Base-by-base conservation (phyloP, 2,329 filamentous ascomycete genomes). In the Xylaria sp. region DNA sequence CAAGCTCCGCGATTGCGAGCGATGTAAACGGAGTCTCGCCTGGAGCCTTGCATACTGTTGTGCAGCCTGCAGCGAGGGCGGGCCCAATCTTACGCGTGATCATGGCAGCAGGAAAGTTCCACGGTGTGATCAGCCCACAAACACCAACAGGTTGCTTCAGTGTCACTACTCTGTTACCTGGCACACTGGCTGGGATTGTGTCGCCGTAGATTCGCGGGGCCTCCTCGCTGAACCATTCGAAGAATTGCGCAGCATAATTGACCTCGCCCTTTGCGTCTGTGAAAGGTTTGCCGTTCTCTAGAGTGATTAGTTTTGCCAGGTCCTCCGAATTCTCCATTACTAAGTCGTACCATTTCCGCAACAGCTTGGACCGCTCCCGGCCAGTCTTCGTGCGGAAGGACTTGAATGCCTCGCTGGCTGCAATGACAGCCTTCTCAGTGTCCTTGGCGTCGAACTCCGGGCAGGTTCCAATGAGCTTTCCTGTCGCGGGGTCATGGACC, bases 21-120 rank as follows among this genome's bases (percentile, higher is more conserved):
- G 94, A 90, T 28, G 94, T 97, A 79, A 95, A 96, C 0, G 95
- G 96, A 0, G 96, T 98, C 84, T 98, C 95, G 58, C 91, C 91
- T 1, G 95, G 94, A 18, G 94, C 92, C 81, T 99, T 99, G 76
- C 90, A 91, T 1, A 98, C 94, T 1, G 97, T 92, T 0, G 95
- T 97, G 83, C 95, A 98, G 67, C 96, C 96, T n/a, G 94, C 94
- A 20, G 96, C 96, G 65, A 98, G 86, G 9, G 92, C 92, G 1
- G 93, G 89, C 1, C 88, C 90, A 60, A 90, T 85, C 79, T 92
- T 92, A 68, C 90, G 83, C 7, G 90, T 91, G 72, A 93, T 89
- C 91, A 93, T 93, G 59, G 91, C 91, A 2, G 90, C 89, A 13
- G 91, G 91, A 76, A 97, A 97, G 82, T 97, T 97, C 94, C 93